Conservation (phyloP, 129 eudicot genomes). For the Flaveria trinervia region DNA sequence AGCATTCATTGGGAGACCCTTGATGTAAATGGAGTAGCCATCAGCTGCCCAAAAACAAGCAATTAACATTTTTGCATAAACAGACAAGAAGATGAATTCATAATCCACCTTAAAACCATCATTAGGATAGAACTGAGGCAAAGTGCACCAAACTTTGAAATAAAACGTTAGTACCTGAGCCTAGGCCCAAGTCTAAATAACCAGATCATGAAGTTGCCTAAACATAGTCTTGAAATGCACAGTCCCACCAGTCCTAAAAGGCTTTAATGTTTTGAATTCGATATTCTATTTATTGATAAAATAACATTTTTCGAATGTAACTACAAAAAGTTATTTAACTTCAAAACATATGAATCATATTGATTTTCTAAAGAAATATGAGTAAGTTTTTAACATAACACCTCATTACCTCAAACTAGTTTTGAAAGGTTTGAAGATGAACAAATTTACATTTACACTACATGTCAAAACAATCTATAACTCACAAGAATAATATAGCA, state of each 20-base stretch:
- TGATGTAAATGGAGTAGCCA: conserved; percentile 64
- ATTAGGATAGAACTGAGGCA: neutral
- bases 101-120: neutral
- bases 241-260: neutral
- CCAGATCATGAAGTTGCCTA: conserved; percentile 1
- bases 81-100: neutral
- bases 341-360: neutral
- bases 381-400: neutral
- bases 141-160: neutral
- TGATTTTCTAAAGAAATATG: neutral
- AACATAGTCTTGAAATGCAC: neutral
- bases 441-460: neutral
- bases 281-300: neutral
- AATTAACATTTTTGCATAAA: neutral
- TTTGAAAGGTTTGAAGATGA: neutral
- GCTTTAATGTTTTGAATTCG: neutral
- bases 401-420: neutral
- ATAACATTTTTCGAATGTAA: neutral
- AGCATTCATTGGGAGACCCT: conserved; percentile 67
- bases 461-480: neutral
- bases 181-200: neutral
- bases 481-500: neutral
- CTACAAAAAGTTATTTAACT: neutral
- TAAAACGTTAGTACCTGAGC: neutral
- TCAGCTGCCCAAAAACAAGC: conserved; percentile 51